Evolutionary conservation across 441 rosid species (phyloP).

Genomic region (Croton setiger): DNA sequence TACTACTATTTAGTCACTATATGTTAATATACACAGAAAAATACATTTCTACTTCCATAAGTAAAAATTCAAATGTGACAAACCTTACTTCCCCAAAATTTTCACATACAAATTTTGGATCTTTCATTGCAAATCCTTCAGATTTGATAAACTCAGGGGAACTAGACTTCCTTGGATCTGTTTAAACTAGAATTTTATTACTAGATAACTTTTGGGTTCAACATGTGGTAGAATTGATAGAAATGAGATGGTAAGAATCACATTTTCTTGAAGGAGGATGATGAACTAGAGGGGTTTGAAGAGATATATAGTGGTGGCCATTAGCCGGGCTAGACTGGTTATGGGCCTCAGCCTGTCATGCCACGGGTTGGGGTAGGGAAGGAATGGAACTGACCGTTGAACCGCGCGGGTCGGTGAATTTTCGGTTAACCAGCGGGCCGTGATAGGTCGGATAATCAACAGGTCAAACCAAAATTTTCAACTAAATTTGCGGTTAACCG

Average conservation of each 20-base stretch:
- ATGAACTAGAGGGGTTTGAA: slow-evolving; percentile 71
- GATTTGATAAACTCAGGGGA: slow-evolving; percentile 48
- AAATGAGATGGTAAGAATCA: slow-evolving; percentile 84
- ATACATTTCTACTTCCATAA: slow-evolving; percentile 77
- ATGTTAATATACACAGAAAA: slow-evolving; percentile 6
- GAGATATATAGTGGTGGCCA: too few species aligned
- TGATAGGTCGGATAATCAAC: too few species aligned
- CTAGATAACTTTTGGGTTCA: slow-evolving; percentile 29
- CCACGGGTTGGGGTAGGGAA: too few species aligned
- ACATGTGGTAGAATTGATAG: slow-evolving; percentile 72
- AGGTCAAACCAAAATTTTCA: too few species aligned
- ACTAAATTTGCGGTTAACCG: too few species aligned
- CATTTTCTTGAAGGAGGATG: slow-evolving; percentile 83
- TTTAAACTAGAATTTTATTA: slow-evolving; percentile 12
- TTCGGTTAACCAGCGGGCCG: too few species aligned
- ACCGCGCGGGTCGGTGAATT: too few species aligned
- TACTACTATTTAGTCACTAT: too few species aligned
- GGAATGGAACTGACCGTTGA: too few species aligned
- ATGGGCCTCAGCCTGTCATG: too few species aligned
- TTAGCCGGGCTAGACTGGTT: too few species aligned
- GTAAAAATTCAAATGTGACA: slow-evolving; percentile 57
- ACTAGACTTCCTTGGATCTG: slow-evolving; percentile 32
- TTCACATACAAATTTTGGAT: slow-evolving; percentile 43
- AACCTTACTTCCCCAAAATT: slow-evolving; percentile 85
- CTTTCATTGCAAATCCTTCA: slow-evolving; percentile 49